Conservation (phyloP, 805 yeast species). For the Debaryomyces castellii region DNA sequence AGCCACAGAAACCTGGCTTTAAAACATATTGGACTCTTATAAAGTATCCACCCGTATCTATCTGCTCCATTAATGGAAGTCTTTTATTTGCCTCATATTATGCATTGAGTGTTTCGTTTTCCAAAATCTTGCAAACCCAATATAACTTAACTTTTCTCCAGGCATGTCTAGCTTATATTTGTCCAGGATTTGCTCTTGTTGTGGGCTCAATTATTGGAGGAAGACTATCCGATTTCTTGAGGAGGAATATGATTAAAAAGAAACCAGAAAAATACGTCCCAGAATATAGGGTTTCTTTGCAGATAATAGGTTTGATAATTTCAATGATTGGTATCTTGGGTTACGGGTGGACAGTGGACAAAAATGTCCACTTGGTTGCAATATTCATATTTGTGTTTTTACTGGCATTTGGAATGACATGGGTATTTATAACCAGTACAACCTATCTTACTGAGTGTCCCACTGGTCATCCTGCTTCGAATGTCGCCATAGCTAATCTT, state of each 20-base stretch:
- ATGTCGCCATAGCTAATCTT: slow-evolving; percentile 53
- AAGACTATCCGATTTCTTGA: slow-evolving; percentile 41
- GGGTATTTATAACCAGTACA: slow-evolving; percentile 53
- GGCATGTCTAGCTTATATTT: slow-evolving; percentile 47
- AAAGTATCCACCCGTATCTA: slow-evolving; percentile 41
- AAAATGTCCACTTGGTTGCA: slow-evolving; percentile 34
- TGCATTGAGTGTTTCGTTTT: slow-evolving; percentile 50
- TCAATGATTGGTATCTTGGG: slow-evolving; percentile 47
- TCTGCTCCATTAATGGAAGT: slow-evolving; percentile 49
- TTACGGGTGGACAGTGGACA: slow-evolving; percentile 53
- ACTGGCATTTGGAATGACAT: slow-evolving; percentile 54
- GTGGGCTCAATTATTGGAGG: slow-evolving; percentile 52
- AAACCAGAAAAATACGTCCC: slow-evolving; percentile 36
- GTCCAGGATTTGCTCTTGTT: slow-evolving; percentile 52
- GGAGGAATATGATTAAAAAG: slow-evolving; percentile 24
- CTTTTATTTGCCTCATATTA: slow-evolving; percentile 55
- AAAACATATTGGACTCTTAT: slow-evolving; percentile 35
- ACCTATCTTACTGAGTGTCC: slow-evolving; percentile 54
- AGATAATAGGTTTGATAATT: slow-evolving; percentile 41
- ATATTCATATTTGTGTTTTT: slow-evolving; percentile 46
- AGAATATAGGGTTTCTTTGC: slow-evolving; percentile 46
- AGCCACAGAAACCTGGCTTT: slow-evolving; percentile 47
- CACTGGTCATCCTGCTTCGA: slow-evolving; percentile 49
- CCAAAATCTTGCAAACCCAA: slow-evolving; percentile 35
- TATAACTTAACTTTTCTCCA: slow-evolving; percentile 36